phyloP scores from a whole-genome alignment of 2,329 filamentous ascomycete genomes.

The Parastagonospora nodorum region DNA sequence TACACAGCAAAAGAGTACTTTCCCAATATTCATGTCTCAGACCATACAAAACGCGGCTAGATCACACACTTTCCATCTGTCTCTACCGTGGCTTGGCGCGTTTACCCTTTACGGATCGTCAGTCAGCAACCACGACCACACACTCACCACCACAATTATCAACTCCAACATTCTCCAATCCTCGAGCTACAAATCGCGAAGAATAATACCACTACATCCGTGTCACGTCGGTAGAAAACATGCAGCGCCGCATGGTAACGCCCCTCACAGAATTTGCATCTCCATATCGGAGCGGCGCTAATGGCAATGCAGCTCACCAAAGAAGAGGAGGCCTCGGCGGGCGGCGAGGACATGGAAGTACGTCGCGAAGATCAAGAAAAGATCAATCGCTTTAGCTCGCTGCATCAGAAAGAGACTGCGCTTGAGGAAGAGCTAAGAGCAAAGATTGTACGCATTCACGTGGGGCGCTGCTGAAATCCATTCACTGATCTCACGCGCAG shows the following conservation, averaged over 20 bases:
- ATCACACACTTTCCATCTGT: too few relatives aligned
- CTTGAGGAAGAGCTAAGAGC: constrained; percentile 79
- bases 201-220: background rate
- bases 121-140: background rate
- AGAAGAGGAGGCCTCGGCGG: constrained; percentile 79
- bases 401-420: constrained; percentile 82
- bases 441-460: constrained; percentile 68
- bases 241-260: constrained; percentile 54
- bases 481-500: constrained; percentile 54
- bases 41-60: too few relatives aligned
- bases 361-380: constrained; percentile 97
- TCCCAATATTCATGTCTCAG: too few relatives aligned
- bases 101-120: too few relatives aligned
- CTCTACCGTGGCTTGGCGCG: background rate
- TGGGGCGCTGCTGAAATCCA: background rate
- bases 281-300: constrained; percentile 13
- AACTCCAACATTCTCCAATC: background rate
- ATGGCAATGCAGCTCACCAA: constrained; percentile 74
- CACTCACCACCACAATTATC: background rate
- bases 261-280: constrained; percentile 8
- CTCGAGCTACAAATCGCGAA: background rate
- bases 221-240: constrained; percentile 9
- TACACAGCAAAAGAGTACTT: too few relatives aligned
- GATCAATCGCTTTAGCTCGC: constrained; percentile 95
- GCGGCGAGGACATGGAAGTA: constrained; percentile 85